Evolutionary conservation across 2,329 filamentous ascomycete genomes (phyloP).

Genomic region (Diaporthe citrichinensis): DNA sequence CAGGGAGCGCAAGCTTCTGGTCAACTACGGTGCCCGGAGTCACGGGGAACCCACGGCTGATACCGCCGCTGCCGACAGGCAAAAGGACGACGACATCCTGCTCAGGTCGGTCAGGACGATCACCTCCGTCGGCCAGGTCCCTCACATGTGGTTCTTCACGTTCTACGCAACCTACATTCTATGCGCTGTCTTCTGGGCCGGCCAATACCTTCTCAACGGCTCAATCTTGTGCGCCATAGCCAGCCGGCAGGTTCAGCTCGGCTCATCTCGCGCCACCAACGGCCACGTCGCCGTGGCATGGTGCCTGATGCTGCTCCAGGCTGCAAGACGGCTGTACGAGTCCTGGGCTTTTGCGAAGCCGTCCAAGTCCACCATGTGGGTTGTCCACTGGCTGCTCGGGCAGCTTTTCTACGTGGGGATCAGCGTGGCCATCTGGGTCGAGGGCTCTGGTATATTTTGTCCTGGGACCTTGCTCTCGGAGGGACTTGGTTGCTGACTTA

Average conservation of each 20-base stretch:
- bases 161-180: constrained; percentile 84
- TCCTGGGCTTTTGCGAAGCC: constrained; percentile 75
- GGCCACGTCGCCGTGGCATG: constrained; percentile 77
- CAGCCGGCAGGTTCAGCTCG: constrained; percentile 46
- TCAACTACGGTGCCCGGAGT: constrained; percentile 65
- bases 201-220: constrained; percentile 72
- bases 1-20: constrained; percentile 59
- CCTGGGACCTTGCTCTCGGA: not conserved
- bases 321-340: constrained; percentile 82
- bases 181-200: constrained; percentile 81
- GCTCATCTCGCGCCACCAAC: constrained; percentile 61
- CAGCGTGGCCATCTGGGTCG: constrained; percentile 85
- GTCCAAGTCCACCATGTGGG: constrained; percentile 84
- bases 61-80: not conserved
- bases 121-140: constrained; percentile 71
- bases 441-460: constrained; percentile 75
- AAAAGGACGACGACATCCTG: constrained; percentile 40
- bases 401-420: constrained; percentile 82
- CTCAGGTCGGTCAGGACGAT: constrained; percentile 50
- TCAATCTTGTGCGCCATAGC: constrained; percentile 48
- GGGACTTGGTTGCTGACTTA: constrained; percentile 27
- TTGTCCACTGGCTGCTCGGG: constrained; percentile 86
- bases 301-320: constrained; percentile 82
- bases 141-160: constrained; percentile 90
- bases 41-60: constrained; percentile 33